Evolutionary conservation across 1,284 basidiomycete genomes (phyloP), one percentile per base, ranked within the genome.

Genomic region (Phlebopus sp.): DNA sequence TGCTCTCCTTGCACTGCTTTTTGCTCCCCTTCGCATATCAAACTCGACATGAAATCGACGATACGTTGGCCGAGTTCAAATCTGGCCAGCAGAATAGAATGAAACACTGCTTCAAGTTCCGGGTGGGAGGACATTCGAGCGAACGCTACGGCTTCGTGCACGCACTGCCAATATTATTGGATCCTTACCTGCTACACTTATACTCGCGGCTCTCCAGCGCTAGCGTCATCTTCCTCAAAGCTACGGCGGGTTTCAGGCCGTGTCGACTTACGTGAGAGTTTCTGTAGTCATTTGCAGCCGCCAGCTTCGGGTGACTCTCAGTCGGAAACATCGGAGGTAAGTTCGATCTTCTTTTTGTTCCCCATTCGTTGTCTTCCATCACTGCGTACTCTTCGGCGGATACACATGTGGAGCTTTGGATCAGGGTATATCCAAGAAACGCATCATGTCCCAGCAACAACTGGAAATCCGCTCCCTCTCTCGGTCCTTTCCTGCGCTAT

Each of bases 161-260:
- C 63, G 64, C 41, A 68, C 50, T 10, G 62, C 63, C 39, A 51
- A 50, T 44, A 38, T 64, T 29, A 45, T 68, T 41, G 44, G 36
- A 48, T 56, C 60, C 15, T 47, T 64, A 37, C 62, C 62, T 18
- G 63, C 61, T n/a, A 64, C 62, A 15, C 25, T 32, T 17, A 34
- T 31, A 9, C 9, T 19, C 14, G 25, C 23, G 18, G 35, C 34
- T 25, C 18, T 7, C 19, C 38, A 19, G 25, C 47, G 0, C 40
- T 35, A 32, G 18, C 38, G 35, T 55, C 29, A 35, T 55, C 29
- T 11, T 18, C 17, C 18, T 44, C 51, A 15, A 63, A 51, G 37
- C 42, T 62, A 14, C 52, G 64, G 48, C 64, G 64, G 31, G 49
- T 62, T 39, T 41, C 53, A 27, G 58, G 58, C n/a, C 9, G 60